These are phyloP conservation scores for Mentha longifolia DNA, from an alignment of 257 asterid species.

Conservation along the genomic window DNA sequence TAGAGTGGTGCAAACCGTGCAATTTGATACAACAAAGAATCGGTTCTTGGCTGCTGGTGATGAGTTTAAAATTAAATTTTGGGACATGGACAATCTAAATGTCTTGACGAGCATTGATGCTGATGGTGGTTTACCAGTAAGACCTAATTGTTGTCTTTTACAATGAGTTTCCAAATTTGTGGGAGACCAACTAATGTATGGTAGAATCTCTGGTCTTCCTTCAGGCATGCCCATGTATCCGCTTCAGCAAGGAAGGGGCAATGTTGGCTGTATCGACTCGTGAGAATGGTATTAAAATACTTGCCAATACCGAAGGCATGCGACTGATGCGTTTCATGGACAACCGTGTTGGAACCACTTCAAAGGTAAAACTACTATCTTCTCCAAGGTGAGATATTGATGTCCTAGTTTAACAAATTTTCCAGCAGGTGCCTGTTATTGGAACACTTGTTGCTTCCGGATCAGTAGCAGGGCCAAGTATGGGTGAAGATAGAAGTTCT, in stretches of 20 bases:
- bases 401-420: slow-evolving; percentile 20
- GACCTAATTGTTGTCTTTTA: slow-evolving; percentile 17
- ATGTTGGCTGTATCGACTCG: slow-evolving; percentile 71
- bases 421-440: slow-evolving; percentile 46
- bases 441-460: slow-evolving; percentile 50
- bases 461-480: slow-evolving; percentile 49
- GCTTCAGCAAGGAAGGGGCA: slow-evolving; percentile 65
- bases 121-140: slow-evolving; percentile 71
- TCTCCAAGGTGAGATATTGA: slow-evolving; percentile 11
- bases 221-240: slow-evolving; percentile 73
- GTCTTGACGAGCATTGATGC: slow-evolving; percentile 53
- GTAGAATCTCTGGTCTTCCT: slow-evolving; percentile 30
- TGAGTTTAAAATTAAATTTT: slow-evolving; percentile 59
- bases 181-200: slow-evolving; percentile 13
- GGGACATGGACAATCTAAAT: slow-evolving; percentile 73
- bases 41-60: slow-evolving; percentile 76
- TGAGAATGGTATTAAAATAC: slow-evolving; percentile 63
- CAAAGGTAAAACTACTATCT: slow-evolving; percentile 44
- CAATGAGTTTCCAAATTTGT: slow-evolving; percentile 6
- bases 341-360: slow-evolving; percentile 42
- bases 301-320: slow-evolving; percentile 60
- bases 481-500: slow-evolving; percentile 47
- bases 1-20: slow-evolving; percentile 49
- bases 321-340: slow-evolving; percentile 44
- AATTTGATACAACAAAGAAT: slow-evolving; percentile 66